Evolutionary conservation across 495 filamentous ascomycete species (phyloP), one percentile per base, ranked within the genome.

Genomic region (Xylaria telfairii): DNA sequence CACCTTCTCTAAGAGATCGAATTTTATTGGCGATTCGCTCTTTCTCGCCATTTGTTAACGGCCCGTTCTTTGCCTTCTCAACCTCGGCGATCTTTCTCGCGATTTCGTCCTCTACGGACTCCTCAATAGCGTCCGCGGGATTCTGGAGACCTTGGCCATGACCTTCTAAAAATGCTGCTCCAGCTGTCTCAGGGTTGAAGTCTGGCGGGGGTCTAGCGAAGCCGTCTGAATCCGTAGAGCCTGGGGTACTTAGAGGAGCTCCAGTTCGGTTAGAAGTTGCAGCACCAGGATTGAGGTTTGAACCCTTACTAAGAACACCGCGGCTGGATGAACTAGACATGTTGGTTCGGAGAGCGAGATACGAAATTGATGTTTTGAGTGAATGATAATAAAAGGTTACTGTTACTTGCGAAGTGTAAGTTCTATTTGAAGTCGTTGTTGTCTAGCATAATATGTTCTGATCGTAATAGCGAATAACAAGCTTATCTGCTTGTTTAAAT

Each of bases 181-280:
- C 24, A 12, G 49, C 51, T 37, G 53, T 19, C 24, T 26, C 30
- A 13, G 72, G 64, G 39, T 77, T 63, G 21, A 77, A 77, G 26
- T 39, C 57, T 21, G 71, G 56, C 13, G 72, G 71, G 2, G 75
- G 60, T 24, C 53, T 39, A 17, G 65, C 46, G 44, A 77, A 76
- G 0, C 37, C 70, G 28, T 24, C 6, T 7, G 1, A 30, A 32
- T 54, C 41, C 61, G 13, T 19, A 15, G 37, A n/a, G 7, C 9
- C 32, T n/a, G 4, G 13, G 32, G 1, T 57, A 19, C 41, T 26
- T 41, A 21, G 12, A 32, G 56, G 67, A 10, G 54, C 42, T 51
- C 28, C 44, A 21, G 21, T 10, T 8, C 15, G 41, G 26, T 47
- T 46, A 59, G 37, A 51, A 19, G 28, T 2, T 49, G 24, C 1